A percentile compares a stretch with the other conserved stretches of the same genome.
Evolutionary conservation across 192 early-diverging fungal species (phyloP).

Genomic region (Coemansia sp.): DNA sequence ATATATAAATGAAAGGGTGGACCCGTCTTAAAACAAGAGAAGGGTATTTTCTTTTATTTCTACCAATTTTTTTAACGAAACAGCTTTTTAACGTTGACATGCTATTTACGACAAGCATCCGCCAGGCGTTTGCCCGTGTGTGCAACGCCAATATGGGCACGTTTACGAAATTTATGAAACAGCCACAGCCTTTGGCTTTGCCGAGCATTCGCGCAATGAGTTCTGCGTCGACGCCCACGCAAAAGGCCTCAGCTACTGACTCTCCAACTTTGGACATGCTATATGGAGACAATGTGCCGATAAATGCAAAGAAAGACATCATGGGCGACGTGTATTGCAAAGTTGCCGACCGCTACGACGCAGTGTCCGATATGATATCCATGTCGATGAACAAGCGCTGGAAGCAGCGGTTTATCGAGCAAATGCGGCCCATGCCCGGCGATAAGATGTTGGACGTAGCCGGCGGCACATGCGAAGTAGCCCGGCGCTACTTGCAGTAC

Average conservation of each 20-base stretch:
- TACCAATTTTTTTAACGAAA: no score
- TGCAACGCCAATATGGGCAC: no score
- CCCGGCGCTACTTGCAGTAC: slow-evolving; percentile 84
- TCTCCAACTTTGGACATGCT: not conserved
- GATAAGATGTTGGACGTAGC: slow-evolving; percentile 90
- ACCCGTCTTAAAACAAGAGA: no score
- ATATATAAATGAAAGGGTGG: no score
- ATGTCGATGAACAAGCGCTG: slow-evolving; percentile 83
- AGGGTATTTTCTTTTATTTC: no score
- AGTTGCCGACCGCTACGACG: slow-evolving; percentile 86
- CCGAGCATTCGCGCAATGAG: slow-evolving; percentile 1
- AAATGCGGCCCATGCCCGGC: slow-evolving; percentile 72
- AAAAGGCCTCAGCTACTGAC: not conserved
- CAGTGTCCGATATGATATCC: slow-evolving; percentile 91
- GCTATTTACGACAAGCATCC: no score
- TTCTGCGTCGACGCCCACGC: slow-evolving; percentile 8
- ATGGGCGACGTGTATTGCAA: slow-evolving; percentile 84
- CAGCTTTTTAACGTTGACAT: no score
- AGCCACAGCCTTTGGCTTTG: no score
- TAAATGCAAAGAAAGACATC: slow-evolving; percentile 76
- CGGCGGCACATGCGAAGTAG: slow-evolving; percentile 95
- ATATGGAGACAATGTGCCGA: slow-evolving; percentile 66
- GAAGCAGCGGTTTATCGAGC: slow-evolving; percentile 86
- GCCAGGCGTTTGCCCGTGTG: no score
- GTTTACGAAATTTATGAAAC: no score